Base-by-base conservation (phyloP, 2,329 filamentous ascomycete genomes). In the Tolypocladium amazonense region DNA sequence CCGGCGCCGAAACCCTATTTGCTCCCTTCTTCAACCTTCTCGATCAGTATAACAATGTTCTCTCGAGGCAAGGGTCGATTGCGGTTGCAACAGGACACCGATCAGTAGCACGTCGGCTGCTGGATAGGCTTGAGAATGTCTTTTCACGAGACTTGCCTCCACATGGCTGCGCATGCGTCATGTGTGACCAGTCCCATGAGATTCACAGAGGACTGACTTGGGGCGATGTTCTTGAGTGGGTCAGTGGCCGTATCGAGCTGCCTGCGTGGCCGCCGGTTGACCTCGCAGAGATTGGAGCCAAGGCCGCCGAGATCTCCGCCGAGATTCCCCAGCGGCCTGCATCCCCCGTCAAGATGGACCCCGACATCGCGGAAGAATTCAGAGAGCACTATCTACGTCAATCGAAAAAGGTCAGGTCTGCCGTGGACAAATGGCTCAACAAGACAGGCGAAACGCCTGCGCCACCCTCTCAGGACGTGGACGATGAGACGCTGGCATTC, bases 61-160 rank as follows among this genome's bases (percentile, higher is more conserved):
- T 97, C 63, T 78, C 82, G 50, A 92, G 88, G 63, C 90, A 89
- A 66, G 94, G 94, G 4, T 97, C 93, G 0, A 78, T 99, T 6
- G 94, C 94, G 2, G 94, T 97, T 1, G 94, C 94, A 20, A 97
- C 93, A 0, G 94, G 94, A 7, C 96, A 97, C 72, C 86, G 90
- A 58, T 97, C 93, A 0, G 89, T 97, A n/a, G 94, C 94, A 4
- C 86, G 94, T 6, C 85, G 92, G 57, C 76, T 97, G 30, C 81
- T 97, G 6, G 93, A 99, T 73, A 86, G 94, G 43, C 79, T 99
- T 4, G 93, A 97, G 71, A 90, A 93, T 60, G 92, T 99, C 11
- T 97, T 99, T 73, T 92, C 92, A 2, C 83, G 94, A 61, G 93
- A 97, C 69, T 87, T 99, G 41, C 92, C 92, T 0, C 86, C 86